A percentile compares a stretch with the other conserved stretches of the same genome.
These are phyloP conservation scores for Hydnomerulius pinastri DNA, from an alignment of 768 basidiomycete species.

Conservation along the genomic window DNA sequence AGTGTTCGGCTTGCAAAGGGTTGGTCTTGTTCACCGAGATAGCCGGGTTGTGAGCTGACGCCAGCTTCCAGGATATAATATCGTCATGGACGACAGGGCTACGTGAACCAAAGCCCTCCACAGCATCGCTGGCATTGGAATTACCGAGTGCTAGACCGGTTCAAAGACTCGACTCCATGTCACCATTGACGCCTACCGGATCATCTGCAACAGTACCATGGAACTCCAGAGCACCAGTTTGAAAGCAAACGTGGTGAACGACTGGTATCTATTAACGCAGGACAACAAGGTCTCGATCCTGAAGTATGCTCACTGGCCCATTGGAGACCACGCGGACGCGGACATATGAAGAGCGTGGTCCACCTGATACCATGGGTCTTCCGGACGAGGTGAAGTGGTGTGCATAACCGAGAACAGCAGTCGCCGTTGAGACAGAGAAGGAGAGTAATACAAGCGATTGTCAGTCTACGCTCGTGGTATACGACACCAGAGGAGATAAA, in stretches of 20 bases:
- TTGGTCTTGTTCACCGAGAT: conserved; percentile 12
- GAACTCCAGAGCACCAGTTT: conserved; percentile 11
- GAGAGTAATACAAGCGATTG: conserved; percentile 20
- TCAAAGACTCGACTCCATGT: conserved; percentile 14
- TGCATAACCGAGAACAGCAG: conserved; percentile 2
- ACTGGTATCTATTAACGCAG: neutral
- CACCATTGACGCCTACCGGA: neutral
- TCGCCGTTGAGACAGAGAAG: conserved; percentile 13
- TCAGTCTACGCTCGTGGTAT: conserved; percentile 12
- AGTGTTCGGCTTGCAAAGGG: conserved; percentile 53
- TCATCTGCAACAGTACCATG: conserved; percentile 3
- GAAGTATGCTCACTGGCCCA: neutral
- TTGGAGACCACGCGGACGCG: neutral
- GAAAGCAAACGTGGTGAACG: neutral
- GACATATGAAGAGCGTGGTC: too few relatives aligned
- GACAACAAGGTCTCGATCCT: conserved; percentile 4
- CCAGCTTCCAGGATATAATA: conserved; percentile 38
- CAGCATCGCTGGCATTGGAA: conserved; percentile 10
- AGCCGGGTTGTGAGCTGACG: conserved; percentile 3
- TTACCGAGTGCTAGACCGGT: conserved; percentile 26
- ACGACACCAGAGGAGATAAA: conserved; percentile 7
- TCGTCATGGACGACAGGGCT: conserved; percentile 31
- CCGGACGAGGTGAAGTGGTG: neutral
- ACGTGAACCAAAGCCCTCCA: conserved; percentile 8
- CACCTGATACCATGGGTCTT: neutral